Evolutionary conservation across 768 basidiomycete species (phyloP).

Genomic region (Xerocomus spinulosus): DNA sequence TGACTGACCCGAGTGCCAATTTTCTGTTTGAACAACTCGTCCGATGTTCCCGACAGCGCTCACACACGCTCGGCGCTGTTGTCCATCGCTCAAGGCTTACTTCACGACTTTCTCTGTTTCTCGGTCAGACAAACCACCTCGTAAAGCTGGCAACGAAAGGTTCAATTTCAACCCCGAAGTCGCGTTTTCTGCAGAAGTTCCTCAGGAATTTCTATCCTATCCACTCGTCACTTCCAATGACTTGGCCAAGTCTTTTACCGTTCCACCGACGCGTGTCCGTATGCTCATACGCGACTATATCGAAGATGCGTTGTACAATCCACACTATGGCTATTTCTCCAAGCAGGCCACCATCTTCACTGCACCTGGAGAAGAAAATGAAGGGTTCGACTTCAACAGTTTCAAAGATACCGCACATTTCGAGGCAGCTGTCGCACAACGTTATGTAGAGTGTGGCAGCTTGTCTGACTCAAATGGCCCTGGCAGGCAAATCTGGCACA

Average conservation of each 20-base stretch:
- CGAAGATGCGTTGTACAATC: slow-evolving; percentile 95
- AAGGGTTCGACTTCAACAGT: slow-evolving; percentile 59
- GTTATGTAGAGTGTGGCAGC: slow-evolving; percentile 68
- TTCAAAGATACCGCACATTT: slow-evolving; percentile 73
- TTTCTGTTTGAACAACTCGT: too few species aligned
- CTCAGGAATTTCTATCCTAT: slow-evolving; percentile 45
- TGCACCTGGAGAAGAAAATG: slow-evolving; percentile 39
- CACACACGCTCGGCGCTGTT: slow-evolving; percentile 15
- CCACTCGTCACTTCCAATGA: slow-evolving; percentile 68
- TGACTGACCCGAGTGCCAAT: too few species aligned
- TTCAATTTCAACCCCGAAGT: slow-evolving; percentile 74
- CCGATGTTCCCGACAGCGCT: slow-evolving; percentile 22
- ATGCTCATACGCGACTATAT: slow-evolving; percentile 97
- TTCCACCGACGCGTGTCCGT: slow-evolving; percentile 76
- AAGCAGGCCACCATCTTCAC: slow-evolving; percentile 90
- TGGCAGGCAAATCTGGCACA: slow-evolving; percentile 95
- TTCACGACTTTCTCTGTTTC: slow-evolving; percentile 20
- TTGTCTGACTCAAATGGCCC: slow-evolving; percentile 57
- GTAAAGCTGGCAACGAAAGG: slow-evolving; percentile 41
- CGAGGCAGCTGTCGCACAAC: slow-evolving; percentile 70
- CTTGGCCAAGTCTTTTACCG: slow-evolving; percentile 44
- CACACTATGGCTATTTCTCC: slow-evolving; percentile 95
- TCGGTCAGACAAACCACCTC: slow-evolving; percentile 12
- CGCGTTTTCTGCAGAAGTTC: slow-evolving; percentile 46
- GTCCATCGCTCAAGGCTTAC: slow-evolving; percentile 20